phyloP scores from a whole-genome alignment of 1,284 basidiomycete genomes.

The Malassezia nana region DNA sequence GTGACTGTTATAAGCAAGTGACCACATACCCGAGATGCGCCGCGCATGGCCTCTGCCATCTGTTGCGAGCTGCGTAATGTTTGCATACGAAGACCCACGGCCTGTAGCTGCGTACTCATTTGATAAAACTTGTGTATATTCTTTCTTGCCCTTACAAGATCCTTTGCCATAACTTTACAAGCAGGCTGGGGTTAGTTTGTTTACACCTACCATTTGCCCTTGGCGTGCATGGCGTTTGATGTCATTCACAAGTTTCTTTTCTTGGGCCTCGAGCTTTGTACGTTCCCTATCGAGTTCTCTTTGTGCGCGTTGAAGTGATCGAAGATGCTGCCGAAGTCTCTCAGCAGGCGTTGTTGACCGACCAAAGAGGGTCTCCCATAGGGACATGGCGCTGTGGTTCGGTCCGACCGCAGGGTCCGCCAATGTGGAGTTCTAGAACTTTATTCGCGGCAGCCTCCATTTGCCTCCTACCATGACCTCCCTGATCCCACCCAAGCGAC shows the following conservation, averaged over 20 bases:
- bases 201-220: constrained; percentile 73
- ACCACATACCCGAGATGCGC: constrained; percentile 68
- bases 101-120: constrained; percentile 96
- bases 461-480: constrained; percentile 22
- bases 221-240: constrained; percentile 93
- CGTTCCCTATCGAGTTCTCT: constrained; percentile 93
- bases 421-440: not conserved
- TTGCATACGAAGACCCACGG: constrained; percentile 89
- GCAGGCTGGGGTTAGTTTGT: constrained; percentile 22
- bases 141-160: constrained; percentile 84
- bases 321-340: constrained; percentile 87
- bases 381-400: constrained; percentile 11
- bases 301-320: constrained; percentile 87
- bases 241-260: constrained; percentile 57
- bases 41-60: constrained; percentile 98
- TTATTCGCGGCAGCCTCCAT: not conserved
- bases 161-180: constrained; percentile 98
- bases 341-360: constrained; percentile 89
- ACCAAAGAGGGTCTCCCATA: constrained; percentile 58
- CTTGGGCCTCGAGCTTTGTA: constrained; percentile 79
- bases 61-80: constrained; percentile 92
- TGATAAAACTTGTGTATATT: constrained; percentile 98
- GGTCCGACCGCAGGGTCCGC: not conserved
- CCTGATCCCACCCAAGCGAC: constrained; percentile 40
- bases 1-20: constrained; percentile 46